These are phyloP conservation scores for Zasmidium citrigriseum DNA, from an alignment of 2,329 filamentous ascomycete genomes.

Conservation along the genomic window DNA sequence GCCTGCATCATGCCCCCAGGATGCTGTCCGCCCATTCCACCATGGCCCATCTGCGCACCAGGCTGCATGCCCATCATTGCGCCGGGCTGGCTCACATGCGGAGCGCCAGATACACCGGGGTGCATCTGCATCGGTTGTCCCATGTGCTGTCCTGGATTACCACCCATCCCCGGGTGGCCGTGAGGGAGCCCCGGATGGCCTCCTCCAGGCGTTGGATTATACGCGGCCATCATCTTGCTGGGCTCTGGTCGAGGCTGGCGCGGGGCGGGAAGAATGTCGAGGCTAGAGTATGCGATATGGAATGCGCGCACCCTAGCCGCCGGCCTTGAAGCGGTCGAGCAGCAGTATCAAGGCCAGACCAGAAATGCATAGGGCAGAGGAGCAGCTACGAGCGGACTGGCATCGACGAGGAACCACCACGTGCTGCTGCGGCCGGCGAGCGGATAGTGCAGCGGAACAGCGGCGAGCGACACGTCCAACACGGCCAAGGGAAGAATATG, in stretches of 20 bases:
- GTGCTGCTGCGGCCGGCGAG: slow-evolving; percentile 15
- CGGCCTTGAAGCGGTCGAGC: slow-evolving; percentile 31
- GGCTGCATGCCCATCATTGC: slow-evolving; percentile 80
- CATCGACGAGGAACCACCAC: slow-evolving; percentile 15
- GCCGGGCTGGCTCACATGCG: slow-evolving; percentile 69
- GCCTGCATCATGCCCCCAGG: slow-evolving; percentile 38
- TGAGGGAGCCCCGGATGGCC: slow-evolving; percentile 68
- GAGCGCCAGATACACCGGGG: slow-evolving; percentile 71
- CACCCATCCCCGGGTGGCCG: slow-evolving; percentile 63
- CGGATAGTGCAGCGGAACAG: background rate
- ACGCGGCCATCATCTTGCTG: slow-evolving; percentile 69
- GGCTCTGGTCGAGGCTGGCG: slow-evolving; percentile 11
- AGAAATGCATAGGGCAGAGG: slow-evolving; percentile 32
- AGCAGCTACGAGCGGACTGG: slow-evolving; percentile 4
- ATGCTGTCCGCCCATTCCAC: slow-evolving; percentile 33
- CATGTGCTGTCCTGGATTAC: slow-evolving; percentile 70
- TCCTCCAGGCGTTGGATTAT: slow-evolving; percentile 67
- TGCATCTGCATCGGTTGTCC: slow-evolving; percentile 68
- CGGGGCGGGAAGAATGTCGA: slow-evolving; percentile 37
- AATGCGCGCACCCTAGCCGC: slow-evolving; percentile 22
- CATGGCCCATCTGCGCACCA: slow-evolving; percentile 56
- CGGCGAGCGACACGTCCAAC: slow-evolving; percentile 1
- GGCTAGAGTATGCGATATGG: slow-evolving; percentile 8
- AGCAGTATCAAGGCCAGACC: slow-evolving; percentile 24
- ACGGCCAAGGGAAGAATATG: background rate